Conservation (phyloP, 75 land plant genomes). For the Isoetes taiwanensis region DNA sequence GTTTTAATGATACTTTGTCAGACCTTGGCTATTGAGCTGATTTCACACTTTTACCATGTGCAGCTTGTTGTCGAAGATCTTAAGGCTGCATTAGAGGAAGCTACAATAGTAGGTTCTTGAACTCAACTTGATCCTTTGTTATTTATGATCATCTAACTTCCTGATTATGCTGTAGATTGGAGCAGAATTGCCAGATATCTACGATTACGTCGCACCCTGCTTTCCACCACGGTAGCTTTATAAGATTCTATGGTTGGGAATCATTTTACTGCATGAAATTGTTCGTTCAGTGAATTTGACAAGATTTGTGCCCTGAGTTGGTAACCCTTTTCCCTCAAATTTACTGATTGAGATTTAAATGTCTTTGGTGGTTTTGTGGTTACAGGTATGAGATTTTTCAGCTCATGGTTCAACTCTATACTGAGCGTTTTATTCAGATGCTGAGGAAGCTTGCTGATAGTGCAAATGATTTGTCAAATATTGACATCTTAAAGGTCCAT, state of each 20-base stretch:
- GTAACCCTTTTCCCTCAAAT: not conserved
- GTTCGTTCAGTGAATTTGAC: too few relatives aligned
- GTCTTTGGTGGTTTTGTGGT: not conserved
- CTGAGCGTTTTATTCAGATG: conserved; percentile 94
- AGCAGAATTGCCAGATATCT: conserved; percentile 82
- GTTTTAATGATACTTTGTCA: not conserved
- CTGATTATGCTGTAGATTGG: conserved; percentile 51
- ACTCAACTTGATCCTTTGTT: not conserved
- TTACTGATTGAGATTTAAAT: not conserved
- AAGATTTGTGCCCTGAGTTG: not conserved
- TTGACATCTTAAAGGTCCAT: conserved; percentile 85
- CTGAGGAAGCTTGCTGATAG: conserved; percentile 82
- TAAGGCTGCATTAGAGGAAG: conserved; percentile 86
- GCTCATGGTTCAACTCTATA: conserved; percentile 89
- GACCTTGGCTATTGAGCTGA: not conserved
- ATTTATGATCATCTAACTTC: not conserved
- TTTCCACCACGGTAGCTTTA: conserved; percentile 79
- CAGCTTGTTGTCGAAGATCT: conserved; percentile 75
- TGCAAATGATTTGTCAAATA: conserved; percentile 67
- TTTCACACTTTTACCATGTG: not conserved
- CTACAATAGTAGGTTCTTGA: conserved; percentile 39
- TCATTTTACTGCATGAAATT: not conserved
- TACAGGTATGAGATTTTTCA: conserved; percentile 93
- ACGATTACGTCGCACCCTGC: conserved; percentile 97
- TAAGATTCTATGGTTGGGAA: not conserved